Conservation (phyloP, 345 rosid species). For the Citrus maxima region DNA sequence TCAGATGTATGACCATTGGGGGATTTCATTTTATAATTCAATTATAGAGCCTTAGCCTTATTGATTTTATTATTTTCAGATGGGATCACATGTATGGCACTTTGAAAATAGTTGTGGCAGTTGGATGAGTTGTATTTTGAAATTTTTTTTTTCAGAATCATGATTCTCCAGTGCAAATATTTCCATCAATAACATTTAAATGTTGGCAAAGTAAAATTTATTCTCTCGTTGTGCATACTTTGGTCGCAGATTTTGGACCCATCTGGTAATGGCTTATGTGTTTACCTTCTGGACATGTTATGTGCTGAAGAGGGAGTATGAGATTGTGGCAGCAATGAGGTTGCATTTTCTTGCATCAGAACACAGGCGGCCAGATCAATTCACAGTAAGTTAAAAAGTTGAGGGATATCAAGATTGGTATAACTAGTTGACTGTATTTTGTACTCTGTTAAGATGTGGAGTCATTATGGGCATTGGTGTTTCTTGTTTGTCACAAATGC, state of each 20-base stretch:
- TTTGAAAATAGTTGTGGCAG: not conserved
- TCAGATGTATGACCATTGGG: not conserved
- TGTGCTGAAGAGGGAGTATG: slow-evolving; percentile 70
- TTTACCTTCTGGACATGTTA: slow-evolving; percentile 94
- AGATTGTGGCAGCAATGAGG: slow-evolving; percentile 70
- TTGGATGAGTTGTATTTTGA: not conserved
- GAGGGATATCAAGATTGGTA: not conserved
- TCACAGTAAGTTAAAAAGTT: slow-evolving; percentile 51
- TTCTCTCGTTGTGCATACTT: not conserved
- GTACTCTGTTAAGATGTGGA: not conserved
- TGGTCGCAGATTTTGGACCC: slow-evolving; percentile 83
- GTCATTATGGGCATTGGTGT: not conserved
- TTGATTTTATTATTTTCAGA: not conserved
- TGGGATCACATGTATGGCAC: not conserved
- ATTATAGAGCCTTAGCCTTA: not conserved
- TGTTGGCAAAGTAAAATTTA: not conserved
- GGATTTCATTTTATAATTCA: not conserved
- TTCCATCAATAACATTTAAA: not conserved
- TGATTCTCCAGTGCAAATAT: not conserved
- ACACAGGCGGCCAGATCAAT: slow-evolving; percentile 73
- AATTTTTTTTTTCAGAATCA: not conserved
- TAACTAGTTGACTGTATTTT: not conserved
- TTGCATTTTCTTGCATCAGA: slow-evolving; percentile 90
- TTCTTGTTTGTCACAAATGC: not conserved
- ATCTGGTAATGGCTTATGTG: slow-evolving; percentile 81